A percentile compares a stretch with the other conserved stretches of the same genome.
These are phyloP conservation scores for Bisporella sp. DNA, from an alignment of 2,329 filamentous ascomycete species.

Conservation along the genomic window DNA sequence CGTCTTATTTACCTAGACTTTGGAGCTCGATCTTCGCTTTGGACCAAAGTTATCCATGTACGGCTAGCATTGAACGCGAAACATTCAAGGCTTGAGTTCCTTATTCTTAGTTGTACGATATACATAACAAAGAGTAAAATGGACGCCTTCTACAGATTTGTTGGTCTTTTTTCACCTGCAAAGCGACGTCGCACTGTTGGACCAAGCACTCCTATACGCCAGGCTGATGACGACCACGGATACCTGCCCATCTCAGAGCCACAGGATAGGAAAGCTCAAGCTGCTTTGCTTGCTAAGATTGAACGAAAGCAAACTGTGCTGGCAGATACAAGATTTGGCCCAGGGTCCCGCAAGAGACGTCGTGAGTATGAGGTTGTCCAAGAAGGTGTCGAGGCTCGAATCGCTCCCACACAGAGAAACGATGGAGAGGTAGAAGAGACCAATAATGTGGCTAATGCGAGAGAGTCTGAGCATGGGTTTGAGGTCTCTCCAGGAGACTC, in stretches of 20 bases:
- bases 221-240: constrained; percentile 5
- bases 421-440: not conserved
- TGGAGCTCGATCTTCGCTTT: too few relatives aligned
- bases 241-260: constrained; percentile 15
- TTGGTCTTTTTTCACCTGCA: not conserved
- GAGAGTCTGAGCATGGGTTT: not conserved
- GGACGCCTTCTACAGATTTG: not conserved
- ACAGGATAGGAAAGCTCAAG: constrained; percentile 10
- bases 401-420: not conserved
- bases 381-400: not conserved
- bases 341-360: constrained; percentile 20
- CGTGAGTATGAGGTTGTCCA: constrained; percentile 13
- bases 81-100: too few relatives aligned
- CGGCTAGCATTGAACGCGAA: too few relatives aligned
- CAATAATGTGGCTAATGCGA: not conserved
- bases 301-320: constrained; percentile 13
- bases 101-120: too few relatives aligned
- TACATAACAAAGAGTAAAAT: not conserved
- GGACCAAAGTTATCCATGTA: too few relatives aligned
- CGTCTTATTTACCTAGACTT: too few relatives aligned
- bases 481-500: constrained; percentile 16
- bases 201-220: constrained; percentile 8
- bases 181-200: constrained; percentile 23
- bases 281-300: constrained; percentile 6
- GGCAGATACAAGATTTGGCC: constrained; percentile 6